phyloP scores from a whole-genome alignment of 352 stramenopile genomes.

The Phytophthora pisi region DNA sequence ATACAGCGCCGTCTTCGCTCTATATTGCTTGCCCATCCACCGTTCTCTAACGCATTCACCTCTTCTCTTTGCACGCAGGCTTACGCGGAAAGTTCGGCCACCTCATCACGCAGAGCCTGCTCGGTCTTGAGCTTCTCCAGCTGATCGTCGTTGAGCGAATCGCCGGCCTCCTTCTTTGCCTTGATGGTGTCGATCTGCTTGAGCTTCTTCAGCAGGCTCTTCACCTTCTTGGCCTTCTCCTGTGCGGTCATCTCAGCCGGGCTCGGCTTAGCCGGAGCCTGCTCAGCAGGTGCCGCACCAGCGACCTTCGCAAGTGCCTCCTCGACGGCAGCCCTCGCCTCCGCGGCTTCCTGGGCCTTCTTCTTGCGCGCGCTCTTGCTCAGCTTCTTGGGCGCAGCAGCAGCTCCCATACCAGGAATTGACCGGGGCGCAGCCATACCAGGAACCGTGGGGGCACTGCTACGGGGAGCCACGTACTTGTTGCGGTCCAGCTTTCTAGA shows the following conservation, averaged over 20 bases:
- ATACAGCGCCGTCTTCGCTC: constrained; percentile 8
- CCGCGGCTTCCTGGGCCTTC: constrained; percentile 79
- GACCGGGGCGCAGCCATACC: constrained; percentile 44
- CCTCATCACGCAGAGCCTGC: constrained; percentile 67
- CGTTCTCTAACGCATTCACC: constrained; percentile 13
- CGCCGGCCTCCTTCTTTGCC: constrained; percentile 70
- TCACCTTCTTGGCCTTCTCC: constrained; percentile 88
- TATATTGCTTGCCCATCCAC: constrained; percentile 13
- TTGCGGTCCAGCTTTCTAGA: constrained; percentile 85
- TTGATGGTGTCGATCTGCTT: constrained; percentile 90
- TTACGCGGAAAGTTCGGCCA: constrained; percentile 59
- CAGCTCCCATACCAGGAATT: constrained; percentile 73
- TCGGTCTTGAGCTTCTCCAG: constrained; percentile 78
- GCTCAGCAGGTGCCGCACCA: constrained; percentile 24
- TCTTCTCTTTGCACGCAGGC: constrained; percentile 4
- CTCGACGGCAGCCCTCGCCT: constrained; percentile 69
- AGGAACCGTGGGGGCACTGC: constrained; percentile 39
- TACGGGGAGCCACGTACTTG: constrained; percentile 76
- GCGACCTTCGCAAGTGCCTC: constrained; percentile 55
- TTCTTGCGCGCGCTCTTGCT: constrained; percentile 87
- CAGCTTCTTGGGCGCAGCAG: constrained; percentile 63
- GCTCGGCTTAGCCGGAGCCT: constrained; percentile 23
- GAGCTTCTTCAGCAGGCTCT: constrained; percentile 84
- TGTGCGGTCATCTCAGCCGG: constrained; percentile 58
- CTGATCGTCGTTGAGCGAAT: constrained; percentile 83